Percentiles rank a stretch among this genome's conserved stretches.
Evolutionary conservation across 108 stramenopile genomes (phyloP).

Genomic region (Epipyxis sp.): DNA sequence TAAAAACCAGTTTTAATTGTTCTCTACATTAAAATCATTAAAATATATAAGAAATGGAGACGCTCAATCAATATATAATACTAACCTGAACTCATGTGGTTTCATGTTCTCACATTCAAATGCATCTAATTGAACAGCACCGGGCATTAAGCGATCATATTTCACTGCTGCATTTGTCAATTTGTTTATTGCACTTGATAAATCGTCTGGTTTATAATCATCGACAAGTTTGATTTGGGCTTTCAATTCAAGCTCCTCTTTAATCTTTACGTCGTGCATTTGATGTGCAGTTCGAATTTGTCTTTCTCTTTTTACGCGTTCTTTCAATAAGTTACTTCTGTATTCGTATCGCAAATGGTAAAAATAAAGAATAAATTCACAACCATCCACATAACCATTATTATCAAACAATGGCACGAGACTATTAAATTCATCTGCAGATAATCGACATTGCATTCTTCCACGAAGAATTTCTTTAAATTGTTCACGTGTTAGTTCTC

Average conservation of each 20-base stretch:
- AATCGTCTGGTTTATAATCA: conserved; percentile 2
- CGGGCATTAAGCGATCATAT: conserved; percentile 22
- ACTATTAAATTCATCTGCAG: conserved; percentile 6
- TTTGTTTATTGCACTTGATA: conserved; percentile 2
- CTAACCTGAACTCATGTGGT: not conserved
- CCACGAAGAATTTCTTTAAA: conserved; percentile 6
- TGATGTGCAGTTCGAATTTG: not conserved
- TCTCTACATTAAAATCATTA: not conserved
- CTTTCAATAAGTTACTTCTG: not conserved
- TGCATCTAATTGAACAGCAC: not conserved
- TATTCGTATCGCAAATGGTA: conserved; percentile 21
- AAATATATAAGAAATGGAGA: not conserved
- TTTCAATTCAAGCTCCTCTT: not conserved
- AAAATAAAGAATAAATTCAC: conserved; percentile 16
- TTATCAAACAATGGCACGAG: not conserved
- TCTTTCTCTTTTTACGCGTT: not conserved
- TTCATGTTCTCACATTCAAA: not conserved
- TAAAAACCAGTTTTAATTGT: conserved; percentile 19
- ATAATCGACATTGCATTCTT: conserved; percentile 7
- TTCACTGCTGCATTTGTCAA: conserved; percentile 17
- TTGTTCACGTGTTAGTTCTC: not conserved
- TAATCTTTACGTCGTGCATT: not conserved
- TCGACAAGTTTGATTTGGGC: not conserved
- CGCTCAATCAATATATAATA: not conserved
- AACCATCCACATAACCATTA: conserved; percentile 11